A percentile compares a stretch with the other conserved stretches of the same genome.
phyloP scores from a whole-genome alignment of 169 alveolate species.

The Plasmodium adleri region DNA sequence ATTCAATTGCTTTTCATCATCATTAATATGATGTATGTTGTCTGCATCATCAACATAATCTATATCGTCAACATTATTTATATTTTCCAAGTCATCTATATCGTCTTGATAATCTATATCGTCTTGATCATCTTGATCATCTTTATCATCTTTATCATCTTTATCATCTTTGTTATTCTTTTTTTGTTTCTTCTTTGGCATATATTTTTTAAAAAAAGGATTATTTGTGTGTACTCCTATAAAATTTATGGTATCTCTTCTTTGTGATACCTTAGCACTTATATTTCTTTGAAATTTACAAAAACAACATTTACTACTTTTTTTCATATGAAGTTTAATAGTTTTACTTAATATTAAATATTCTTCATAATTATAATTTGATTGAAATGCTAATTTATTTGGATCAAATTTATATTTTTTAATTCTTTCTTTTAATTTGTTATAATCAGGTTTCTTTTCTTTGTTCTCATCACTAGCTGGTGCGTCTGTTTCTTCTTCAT shows the following conservation, averaged over 20 bases:
- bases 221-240: constrained; percentile 20
- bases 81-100: neutral
- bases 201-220: constrained; percentile 71
- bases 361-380: constrained; percentile 61
- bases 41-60: neutral
- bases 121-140: constrained; percentile 23
- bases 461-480: neutral
- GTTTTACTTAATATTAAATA: constrained; percentile 30
- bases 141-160: constrained; percentile 1
- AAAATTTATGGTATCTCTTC: constrained; percentile 46
- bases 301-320: neutral
- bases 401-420: constrained; percentile 24
- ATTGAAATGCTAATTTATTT: constrained; percentile 45
- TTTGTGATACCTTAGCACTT: constrained; percentile 12
- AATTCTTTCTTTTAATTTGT: constrained; percentile 40
- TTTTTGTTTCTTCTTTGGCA: constrained; percentile 42
- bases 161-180: neutral
- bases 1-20: neutral
- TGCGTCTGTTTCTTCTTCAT: neutral
- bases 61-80: neutral
- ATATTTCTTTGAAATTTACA: constrained; percentile 31
- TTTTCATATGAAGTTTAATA: constrained; percentile 13
- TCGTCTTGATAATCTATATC: neutral
- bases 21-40: neutral
- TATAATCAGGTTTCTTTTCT: neutral